Percentiles rank a stretch among this genome's conserved stretches.
Evolutionary conservation across 75 land plant genomes (phyloP).

Genomic region (Sequoiadendron giganteum): DNA sequence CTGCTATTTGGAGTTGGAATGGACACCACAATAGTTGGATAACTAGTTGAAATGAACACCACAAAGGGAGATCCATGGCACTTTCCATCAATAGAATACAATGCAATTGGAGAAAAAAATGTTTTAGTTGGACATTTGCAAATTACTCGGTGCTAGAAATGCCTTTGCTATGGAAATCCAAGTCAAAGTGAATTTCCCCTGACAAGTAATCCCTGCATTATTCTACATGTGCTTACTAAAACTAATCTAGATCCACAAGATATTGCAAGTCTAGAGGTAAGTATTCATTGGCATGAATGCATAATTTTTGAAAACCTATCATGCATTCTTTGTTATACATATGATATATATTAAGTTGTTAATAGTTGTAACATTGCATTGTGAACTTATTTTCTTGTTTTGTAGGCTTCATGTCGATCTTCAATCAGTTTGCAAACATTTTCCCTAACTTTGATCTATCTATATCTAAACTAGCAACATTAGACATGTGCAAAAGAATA

Average conservation of each 20-base stretch:
- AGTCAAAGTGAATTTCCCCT: slow-evolving; percentile 79
- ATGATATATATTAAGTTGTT: not conserved
- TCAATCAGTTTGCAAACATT: slow-evolving; percentile 76
- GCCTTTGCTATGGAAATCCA: slow-evolving; percentile 65
- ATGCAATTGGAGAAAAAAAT: slow-evolving; percentile 24
- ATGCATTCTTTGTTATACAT: not conserved
- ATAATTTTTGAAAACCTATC: not conserved
- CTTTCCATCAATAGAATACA: slow-evolving; percentile 22
- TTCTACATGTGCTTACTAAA: slow-evolving; percentile 76
- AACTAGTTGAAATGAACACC: slow-evolving; percentile 36
- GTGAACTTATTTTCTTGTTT: slow-evolving; percentile 4
- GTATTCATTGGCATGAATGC: slow-evolving; percentile 9
- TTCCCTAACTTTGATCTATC: slow-evolving; percentile 63
- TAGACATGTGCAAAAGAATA: slow-evolving; percentile 72
- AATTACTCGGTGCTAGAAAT: slow-evolving; percentile 37
- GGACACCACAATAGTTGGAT: not conserved
- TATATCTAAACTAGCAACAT: slow-evolving; percentile 81
- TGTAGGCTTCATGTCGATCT: slow-evolving; percentile 78
- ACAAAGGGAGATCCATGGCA: slow-evolving; percentile 39
- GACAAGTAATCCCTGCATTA: slow-evolving; percentile 72
- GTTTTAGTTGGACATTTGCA: slow-evolving; percentile 22
- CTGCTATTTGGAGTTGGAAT: not conserved
- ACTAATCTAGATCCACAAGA: slow-evolving; percentile 76
- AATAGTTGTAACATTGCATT: slow-evolving; percentile 47
- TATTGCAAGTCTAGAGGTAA: slow-evolving; percentile 86